These are phyloP conservation scores for Russula olivacea DNA, from an alignment of 768 basidiomycete species.

Conservation along the genomic window DNA sequence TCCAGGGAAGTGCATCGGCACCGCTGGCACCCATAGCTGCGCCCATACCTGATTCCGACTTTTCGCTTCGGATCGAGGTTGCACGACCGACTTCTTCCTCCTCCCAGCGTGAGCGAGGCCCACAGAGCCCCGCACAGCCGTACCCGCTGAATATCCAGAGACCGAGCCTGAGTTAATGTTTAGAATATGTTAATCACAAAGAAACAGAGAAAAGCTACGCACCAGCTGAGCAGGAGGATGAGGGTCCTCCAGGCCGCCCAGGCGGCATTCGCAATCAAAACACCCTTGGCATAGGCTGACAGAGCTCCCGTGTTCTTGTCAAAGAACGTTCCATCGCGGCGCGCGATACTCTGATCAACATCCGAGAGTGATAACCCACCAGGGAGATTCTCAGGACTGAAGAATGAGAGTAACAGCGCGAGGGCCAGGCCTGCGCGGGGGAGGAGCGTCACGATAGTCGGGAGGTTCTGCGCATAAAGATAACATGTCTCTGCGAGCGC, in stretches of 20 bases:
- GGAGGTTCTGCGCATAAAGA: constrained; percentile 79
- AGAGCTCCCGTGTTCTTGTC: constrained; percentile 53
- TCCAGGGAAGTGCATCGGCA: constrained; percentile 58
- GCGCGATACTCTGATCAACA: constrained; percentile 38
- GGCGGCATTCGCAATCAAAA: constrained; percentile 71
- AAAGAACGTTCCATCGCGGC: constrained; percentile 75
- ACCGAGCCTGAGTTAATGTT: constrained; percentile 46
- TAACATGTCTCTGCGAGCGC: constrained; percentile 79
- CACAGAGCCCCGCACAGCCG: constrained; percentile 75
- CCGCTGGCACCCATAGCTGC: neutral
- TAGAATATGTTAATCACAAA: neutral
- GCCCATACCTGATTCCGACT: constrained; percentile 30
- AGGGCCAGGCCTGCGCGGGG: constrained; percentile 76
- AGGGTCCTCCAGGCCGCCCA: constrained; percentile 76
- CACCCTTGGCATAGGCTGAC: constrained; percentile 69
- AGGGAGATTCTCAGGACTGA: constrained; percentile 38
- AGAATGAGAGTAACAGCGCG: constrained; percentile 64
- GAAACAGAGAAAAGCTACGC: neutral
- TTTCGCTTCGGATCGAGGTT: constrained; percentile 45
- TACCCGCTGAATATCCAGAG: constrained; percentile 76
- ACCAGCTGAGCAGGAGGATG: constrained; percentile 69
- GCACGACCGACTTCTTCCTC: constrained; percentile 67
- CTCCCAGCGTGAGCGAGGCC: constrained; percentile 80
- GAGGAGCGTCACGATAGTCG: constrained; percentile 74
- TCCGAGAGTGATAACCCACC: constrained; percentile 43